These are phyloP conservation scores for Pyrenochaeta sp. DNA, from an alignment of 2,329 filamentous ascomycete genomes.

Conservation along the genomic window DNA sequence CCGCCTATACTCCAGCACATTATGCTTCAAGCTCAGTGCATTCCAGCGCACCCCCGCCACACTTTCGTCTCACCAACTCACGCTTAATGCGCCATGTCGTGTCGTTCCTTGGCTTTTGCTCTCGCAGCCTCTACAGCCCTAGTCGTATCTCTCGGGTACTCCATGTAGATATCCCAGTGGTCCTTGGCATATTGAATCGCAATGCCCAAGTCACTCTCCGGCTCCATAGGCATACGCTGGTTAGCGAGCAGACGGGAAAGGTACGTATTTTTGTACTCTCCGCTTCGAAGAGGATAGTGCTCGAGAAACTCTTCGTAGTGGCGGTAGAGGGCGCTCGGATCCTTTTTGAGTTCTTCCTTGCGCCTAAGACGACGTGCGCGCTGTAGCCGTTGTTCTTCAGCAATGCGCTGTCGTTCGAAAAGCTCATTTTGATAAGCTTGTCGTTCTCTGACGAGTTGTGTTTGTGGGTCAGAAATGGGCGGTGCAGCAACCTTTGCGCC, in stretches of 20 bases:
- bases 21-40: too few relatives aligned
- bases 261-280: constrained; percentile 12
- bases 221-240: constrained; percentile 9
- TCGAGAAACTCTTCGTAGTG: constrained; percentile 15
- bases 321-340: constrained; percentile 13
- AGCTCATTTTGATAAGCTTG: not conserved
- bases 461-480: not conserved
- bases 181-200: constrained; percentile 21
- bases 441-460: not conserved
- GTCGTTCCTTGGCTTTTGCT: not conserved
- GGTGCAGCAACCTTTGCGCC: not conserved
- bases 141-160: constrained; percentile 4
- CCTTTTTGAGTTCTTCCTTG: constrained; percentile 8
- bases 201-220: constrained; percentile 10
- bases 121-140: not conserved
- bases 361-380: constrained; percentile 4
- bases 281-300: constrained; percentile 3
- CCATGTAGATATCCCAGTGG: constrained; percentile 16
- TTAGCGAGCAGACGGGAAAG: constrained; percentile 16
- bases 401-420: not conserved
- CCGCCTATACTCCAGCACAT: too few relatives aligned
- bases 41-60: too few relatives aligned
- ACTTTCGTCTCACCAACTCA: too few relatives aligned
- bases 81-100: too few relatives aligned
- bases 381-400: not conserved